A percentile compares a stretch with the other conserved stretches of the same genome.
phyloP scores from a whole-genome alignment of 1,284 basidiomycete species.

The Trichosporon sp. region DNA sequence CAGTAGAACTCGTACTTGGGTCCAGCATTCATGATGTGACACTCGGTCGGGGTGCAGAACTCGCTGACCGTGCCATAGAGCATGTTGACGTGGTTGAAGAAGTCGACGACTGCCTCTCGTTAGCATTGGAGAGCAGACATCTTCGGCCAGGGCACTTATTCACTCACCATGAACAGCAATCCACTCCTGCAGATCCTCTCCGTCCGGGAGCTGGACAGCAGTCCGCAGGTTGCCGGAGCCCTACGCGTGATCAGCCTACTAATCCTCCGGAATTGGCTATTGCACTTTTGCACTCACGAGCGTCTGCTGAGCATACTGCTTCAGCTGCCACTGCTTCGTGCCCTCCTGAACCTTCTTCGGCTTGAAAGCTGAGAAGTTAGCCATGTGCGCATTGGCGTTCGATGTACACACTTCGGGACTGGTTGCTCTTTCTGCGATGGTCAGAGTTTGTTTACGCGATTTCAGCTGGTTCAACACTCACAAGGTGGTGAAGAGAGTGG shows the following conservation, averaged over 20 bases:
- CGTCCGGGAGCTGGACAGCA: conserved; percentile 88
- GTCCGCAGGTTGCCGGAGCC: conserved; percentile 89
- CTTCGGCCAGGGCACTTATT: no score
- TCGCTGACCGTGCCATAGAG: conserved; percentile 93
- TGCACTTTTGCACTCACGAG: conserved; percentile 62
- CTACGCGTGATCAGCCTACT: conserved; percentile 56
- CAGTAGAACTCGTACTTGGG: conserved; percentile 98
- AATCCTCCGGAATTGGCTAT: background rate
- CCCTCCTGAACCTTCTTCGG: conserved; percentile 94
- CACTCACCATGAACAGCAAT: conserved; percentile 88
- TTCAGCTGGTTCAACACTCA: conserved; percentile 28
- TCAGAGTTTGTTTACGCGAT: conserved; percentile 28
- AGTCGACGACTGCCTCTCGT: conserved; percentile 73
- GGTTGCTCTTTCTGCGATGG: conserved; percentile 45
- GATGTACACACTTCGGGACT: conserved; percentile 46
- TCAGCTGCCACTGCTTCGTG: conserved; percentile 93
- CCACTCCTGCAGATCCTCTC: conserved; percentile 95
- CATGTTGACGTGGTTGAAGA: conserved; percentile 96
- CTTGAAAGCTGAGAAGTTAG: conserved; percentile 69
- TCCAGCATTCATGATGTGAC: conserved; percentile 98
- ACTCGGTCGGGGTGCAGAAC: conserved; percentile 94
- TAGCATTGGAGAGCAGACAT: background rate
- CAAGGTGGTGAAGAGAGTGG: conserved; percentile 48
- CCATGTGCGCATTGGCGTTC: background rate
- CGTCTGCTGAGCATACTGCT: conserved; percentile 96